Evolutionary conservation across 805 yeast species (phyloP), one percentile per base, ranked within the genome.

Genomic region (Vanderwaltozyma polyspora): DNA sequence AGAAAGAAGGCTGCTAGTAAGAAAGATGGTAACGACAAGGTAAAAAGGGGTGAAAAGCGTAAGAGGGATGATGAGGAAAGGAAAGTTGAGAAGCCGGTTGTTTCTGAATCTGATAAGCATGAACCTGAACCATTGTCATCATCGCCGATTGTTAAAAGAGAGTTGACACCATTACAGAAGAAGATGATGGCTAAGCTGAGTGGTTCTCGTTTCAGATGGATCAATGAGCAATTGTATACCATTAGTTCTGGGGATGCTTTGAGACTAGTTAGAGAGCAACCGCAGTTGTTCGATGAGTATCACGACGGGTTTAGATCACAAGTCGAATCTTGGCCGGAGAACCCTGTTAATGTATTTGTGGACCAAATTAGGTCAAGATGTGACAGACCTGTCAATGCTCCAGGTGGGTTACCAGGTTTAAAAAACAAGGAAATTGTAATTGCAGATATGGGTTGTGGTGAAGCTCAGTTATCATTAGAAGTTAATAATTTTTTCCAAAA

Each of bases 361-460:
- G 64, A 72, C 8, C 83, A 80, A 48, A 68, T 91, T 36, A 72
- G 72, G 40, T 51, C 58, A 19, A 65, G 85, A 48, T 64, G 76
- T 1, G 55, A 65, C 10, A 79, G 70, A 49, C 76, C 79, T n/a
- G 74, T 86, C 4, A 84, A 80, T 57, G 94, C 96, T 1, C 97
- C 97, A 4, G 97, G 97, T 43, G 97, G 96, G 3, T 67, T 87
- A 36, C 95, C 95, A 1, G 93, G 91, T 14, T 53, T 75, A 25
- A 57, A 54, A 6, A 48, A 48, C 13, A 71, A 67, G 30, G 68
- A 70, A 39, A 76, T 89, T 25, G 85, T 81, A 3, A 71, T 91
- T 39, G 96, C 97, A 0, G 98, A 91, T 62, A 89, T 91, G 97
- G 99, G 98, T 9, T 91, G 98, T 58, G 99, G 98, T 36, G 98